Conservation (phyloP, 202 grass and related monocot species). For the Carex sylvatica region DNA sequence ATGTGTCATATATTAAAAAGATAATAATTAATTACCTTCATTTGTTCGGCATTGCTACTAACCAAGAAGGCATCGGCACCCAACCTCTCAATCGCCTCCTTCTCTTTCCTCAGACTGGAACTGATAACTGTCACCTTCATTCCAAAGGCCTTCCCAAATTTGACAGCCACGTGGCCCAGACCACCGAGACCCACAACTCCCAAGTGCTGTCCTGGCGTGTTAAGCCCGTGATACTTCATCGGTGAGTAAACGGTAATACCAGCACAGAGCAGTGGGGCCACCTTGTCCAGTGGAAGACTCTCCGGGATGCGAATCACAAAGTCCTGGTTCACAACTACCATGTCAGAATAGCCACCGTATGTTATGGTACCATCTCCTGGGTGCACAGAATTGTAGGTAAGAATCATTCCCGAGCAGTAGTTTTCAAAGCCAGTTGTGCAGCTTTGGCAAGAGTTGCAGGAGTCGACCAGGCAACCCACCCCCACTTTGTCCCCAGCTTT, state of each 20-base stretch:
- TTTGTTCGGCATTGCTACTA: constrained; percentile 34
- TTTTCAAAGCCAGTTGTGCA: constrained; percentile 63
- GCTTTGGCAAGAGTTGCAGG: constrained; percentile 44
- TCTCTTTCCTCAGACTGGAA: constrained; percentile 43
- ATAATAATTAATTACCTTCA: constrained; percentile 38
- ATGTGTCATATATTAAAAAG: neutral
- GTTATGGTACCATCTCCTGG: constrained; percentile 47
- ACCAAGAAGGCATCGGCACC: constrained; percentile 68
- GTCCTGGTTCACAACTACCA: constrained; percentile 49
- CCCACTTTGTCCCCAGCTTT: constrained; percentile 60
- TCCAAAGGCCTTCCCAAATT: constrained; percentile 75
- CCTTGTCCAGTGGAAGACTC: constrained; percentile 54
- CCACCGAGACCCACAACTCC: constrained; percentile 75
- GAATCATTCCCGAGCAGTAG: constrained; percentile 25
- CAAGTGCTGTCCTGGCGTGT: constrained; percentile 46
- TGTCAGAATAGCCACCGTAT: constrained; percentile 72
- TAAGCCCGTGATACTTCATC: constrained; percentile 67
- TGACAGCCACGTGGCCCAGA: constrained; percentile 72
- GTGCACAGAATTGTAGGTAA: constrained; percentile 65
- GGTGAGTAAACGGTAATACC: constrained; percentile 73
- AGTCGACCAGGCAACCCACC: constrained; percentile 73
- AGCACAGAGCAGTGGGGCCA: constrained; percentile 63
- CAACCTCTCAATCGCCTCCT: constrained; percentile 60
- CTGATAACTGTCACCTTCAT: constrained; percentile 74
- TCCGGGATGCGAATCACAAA: constrained; percentile 74